Percentiles rank a stretch among this genome's conserved stretches.
phyloP scores from a whole-genome alignment of 495 filamentous ascomycete genomes.

The Xylaria longipes region DNA sequence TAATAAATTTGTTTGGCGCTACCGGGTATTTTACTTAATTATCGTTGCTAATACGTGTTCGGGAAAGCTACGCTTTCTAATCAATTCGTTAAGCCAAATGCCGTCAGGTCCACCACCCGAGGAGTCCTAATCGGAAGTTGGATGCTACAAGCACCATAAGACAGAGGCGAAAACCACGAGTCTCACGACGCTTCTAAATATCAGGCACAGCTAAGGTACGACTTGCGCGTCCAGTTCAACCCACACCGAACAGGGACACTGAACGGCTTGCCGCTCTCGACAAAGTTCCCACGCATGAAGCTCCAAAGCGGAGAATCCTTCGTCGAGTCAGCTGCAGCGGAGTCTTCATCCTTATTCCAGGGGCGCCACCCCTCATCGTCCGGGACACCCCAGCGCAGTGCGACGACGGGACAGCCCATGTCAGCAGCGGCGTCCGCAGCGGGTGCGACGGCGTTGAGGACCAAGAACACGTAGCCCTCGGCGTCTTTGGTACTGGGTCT shows the following conservation, averaged over 20 bases:
- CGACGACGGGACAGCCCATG: conserved; percentile 3
- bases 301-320: background rate
- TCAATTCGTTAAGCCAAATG: too few species aligned
- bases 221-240: conserved; percentile 18
- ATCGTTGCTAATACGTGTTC: too few species aligned
- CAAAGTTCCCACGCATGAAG: conserved; percentile 12
- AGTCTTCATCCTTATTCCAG: conserved; percentile 3
- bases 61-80: too few species aligned
- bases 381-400: background rate
- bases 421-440: background rate
- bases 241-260: conserved; percentile 13
- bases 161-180: background rate
- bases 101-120: too few species aligned
- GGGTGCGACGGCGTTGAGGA: conserved; percentile 7
- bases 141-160: too few species aligned
- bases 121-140: too few species aligned
- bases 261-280: conserved; percentile 18
- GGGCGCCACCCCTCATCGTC: conserved; percentile 12
- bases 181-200: background rate
- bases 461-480: conserved; percentile 15
- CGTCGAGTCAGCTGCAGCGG: background rate
- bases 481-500: conserved; percentile 2
- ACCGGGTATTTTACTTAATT: too few species aligned
- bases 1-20: too few species aligned
- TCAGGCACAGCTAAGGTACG: conserved; percentile 11